Evolutionary conservation across 2,329 filamentous ascomycete genomes (phyloP).

Genomic region (Fusarium luffae): DNA sequence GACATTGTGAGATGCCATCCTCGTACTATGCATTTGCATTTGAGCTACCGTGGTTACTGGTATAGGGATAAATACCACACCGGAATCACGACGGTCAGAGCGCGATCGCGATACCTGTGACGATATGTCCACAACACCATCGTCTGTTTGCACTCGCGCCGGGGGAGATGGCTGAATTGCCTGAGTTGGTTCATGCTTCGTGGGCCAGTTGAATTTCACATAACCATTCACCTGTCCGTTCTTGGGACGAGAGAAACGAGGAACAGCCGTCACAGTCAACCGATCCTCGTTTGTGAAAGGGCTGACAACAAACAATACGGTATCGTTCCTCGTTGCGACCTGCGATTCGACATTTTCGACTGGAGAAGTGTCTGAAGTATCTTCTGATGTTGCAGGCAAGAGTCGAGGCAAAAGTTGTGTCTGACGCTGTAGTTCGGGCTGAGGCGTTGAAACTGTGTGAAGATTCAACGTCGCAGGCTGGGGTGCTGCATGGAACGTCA

Average conservation of each 20-base stretch:
- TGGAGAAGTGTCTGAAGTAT: conserved; percentile 1
- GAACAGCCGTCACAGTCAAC: conserved; percentile 39
- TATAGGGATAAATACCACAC: conserved; percentile 13
- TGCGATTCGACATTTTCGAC: conserved; percentile 16
- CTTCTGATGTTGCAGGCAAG: conserved; percentile 21
- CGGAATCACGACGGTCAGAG: conserved; percentile 12
- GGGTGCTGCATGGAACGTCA: conserved; percentile 46
- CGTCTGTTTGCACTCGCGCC: conserved; percentile 11
- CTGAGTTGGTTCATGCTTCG: conserved; percentile 28
- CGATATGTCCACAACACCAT: conserved; percentile 33
- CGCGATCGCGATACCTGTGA: conserved; percentile 17
- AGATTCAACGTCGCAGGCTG: conserved; percentile 35
- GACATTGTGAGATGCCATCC: conserved; percentile 17
- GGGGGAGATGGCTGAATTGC: conserved; percentile 25
- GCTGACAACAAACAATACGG: conserved; percentile 38
- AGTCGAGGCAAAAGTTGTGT: conserved; percentile 30
- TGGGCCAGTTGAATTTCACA: conserved; percentile 54
- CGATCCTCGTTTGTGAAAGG: conserved; percentile 50
- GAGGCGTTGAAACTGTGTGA: conserved; percentile 24
- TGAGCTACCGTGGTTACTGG: conserved; percentile 9
- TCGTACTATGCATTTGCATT: not conserved
- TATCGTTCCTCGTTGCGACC: conserved; percentile 13
- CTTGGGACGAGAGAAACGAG: conserved; percentile 47
- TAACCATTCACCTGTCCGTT: conserved; percentile 54
- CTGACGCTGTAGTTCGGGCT: conserved; percentile 19